phyloP scores from a whole-genome alignment of 2,329 filamentous ascomycete species.

The Zasmidium cellare region DNA sequence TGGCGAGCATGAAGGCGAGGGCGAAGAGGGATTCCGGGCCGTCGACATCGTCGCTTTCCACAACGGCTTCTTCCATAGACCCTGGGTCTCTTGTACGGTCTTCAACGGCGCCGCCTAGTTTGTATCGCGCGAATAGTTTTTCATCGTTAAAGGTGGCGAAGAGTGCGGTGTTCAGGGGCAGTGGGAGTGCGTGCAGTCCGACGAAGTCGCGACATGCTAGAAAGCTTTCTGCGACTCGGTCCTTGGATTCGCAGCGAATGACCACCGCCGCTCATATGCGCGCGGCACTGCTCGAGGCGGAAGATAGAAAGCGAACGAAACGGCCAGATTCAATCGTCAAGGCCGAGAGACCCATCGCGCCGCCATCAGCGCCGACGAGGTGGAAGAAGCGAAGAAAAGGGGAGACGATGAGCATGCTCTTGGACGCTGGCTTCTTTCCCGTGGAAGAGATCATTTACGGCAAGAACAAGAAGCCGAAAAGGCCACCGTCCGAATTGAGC shows the following conservation, averaged over 20 bases:
- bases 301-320: slow-evolving; percentile 5
- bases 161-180: background rate
- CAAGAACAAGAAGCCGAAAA: slow-evolving; percentile 3
- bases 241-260: slow-evolving; percentile 1
- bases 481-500: slow-evolving; percentile 10
- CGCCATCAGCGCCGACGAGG: slow-evolving; percentile 1
- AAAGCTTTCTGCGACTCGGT: slow-evolving; percentile 6
- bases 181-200: slow-evolving; percentile 2
- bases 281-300: slow-evolving; percentile 6
- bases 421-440: slow-evolving; percentile 32
- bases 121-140: slow-evolving; percentile 1
- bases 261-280: background rate
- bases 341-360: slow-evolving; percentile 2
- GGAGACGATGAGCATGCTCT: slow-evolving; percentile 34
- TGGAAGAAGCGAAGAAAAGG: slow-evolving; percentile 23
- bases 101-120: slow-evolving; percentile 10
- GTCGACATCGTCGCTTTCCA: too few species aligned
- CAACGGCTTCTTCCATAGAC: background rate
- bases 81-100: slow-evolving; percentile 1
- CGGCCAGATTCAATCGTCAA: slow-evolving; percentile 11
- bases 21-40: background rate
- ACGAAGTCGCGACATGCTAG: slow-evolving; percentile 3
- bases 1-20: slow-evolving; percentile 3
- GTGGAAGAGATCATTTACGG: slow-evolving; percentile 15
- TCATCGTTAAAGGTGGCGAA: background rate